Conservation (phyloP, 73 alveolate genomes). For the Tetrahymena malaccensis region DNA sequence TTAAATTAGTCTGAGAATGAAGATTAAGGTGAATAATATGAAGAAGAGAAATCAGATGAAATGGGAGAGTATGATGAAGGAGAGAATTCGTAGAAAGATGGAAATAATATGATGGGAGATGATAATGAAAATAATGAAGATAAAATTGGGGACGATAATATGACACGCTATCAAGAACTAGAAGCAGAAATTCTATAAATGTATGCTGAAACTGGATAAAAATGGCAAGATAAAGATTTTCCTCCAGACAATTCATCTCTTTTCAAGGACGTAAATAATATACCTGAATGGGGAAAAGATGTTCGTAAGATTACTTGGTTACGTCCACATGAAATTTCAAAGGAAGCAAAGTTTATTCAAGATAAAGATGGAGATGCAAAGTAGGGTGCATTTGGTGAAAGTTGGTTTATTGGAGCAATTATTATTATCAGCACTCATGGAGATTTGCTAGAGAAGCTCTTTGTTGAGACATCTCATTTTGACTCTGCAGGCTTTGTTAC, state of each 20-base stretch:
- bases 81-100: background rate
- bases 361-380: slow-evolving; percentile 93
- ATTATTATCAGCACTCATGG: slow-evolving; percentile 37
- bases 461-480: slow-evolving; percentile 57
- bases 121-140: background rate
- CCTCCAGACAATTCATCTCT: slow-evolving; percentile 67
- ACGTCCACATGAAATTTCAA: slow-evolving; percentile 84
- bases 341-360: slow-evolving; percentile 77
- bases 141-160: background rate
- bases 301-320: slow-evolving; percentile 82
- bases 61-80: background rate
- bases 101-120: background rate
- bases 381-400: slow-evolving; percentile 96
- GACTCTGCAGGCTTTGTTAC: slow-evolving; percentile 92
- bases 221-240: slow-evolving; percentile 67
- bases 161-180: slow-evolving; percentile 1
- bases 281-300: slow-evolving; percentile 74
- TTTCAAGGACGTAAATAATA: slow-evolving; percentile 68
- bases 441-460: slow-evolving; percentile 50
- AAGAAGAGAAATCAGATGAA: background rate
- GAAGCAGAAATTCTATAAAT: slow-evolving; percentile 44
- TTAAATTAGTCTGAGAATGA: background rate
- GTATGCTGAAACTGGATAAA: slow-evolving; percentile 51
- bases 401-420: slow-evolving; percentile 92
- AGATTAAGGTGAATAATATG: background rate